Conservation (phyloP, 2,329 filamentous ascomycete genomes). For the Cylindrodendrum hubeiense region DNA sequence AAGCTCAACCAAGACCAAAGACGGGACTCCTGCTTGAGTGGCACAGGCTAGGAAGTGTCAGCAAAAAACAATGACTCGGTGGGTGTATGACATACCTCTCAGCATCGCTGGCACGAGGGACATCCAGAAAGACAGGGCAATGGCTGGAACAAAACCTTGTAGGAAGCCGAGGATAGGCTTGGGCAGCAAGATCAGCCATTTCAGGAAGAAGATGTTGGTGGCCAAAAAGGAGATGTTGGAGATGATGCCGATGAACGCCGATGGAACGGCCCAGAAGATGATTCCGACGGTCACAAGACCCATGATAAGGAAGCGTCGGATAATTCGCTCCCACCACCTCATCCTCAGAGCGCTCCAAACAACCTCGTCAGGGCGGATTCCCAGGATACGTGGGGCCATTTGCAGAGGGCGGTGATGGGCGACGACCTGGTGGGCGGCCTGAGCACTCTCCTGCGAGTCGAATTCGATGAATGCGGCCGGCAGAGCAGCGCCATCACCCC, state of each 20-base stretch:
- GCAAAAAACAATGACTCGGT: not conserved
- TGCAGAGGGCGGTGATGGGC: constrained; percentile 89
- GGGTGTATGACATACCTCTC: constrained; percentile 57
- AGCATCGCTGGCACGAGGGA: constrained; percentile 86
- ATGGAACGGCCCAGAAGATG: constrained; percentile 85
- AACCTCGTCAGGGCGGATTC: constrained; percentile 84
- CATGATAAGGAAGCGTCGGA: constrained; percentile 77
- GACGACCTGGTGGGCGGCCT: constrained; percentile 87
- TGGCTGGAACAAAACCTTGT: constrained; percentile 84
- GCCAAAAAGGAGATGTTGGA: constrained; percentile 84
- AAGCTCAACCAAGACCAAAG: constrained; percentile 83
- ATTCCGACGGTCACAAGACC: constrained; percentile 83
- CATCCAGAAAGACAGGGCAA: constrained; percentile 87
- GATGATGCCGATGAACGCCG: constrained; percentile 85
- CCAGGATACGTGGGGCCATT: constrained; percentile 88
- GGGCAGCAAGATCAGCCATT: constrained; percentile 80
- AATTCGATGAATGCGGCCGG: constrained; percentile 95
- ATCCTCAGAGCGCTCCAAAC: constrained; percentile 90
- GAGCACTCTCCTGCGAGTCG: constrained; percentile 82
- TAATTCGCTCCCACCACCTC: constrained; percentile 85
- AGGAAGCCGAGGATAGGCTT: constrained; percentile 81
- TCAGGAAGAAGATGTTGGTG: constrained; percentile 74
- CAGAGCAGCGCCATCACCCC: constrained; percentile 75
- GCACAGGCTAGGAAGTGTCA: constrained; percentile 71
- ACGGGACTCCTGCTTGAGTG: constrained; percentile 83